Base-by-base conservation (phyloP, 2,329 filamentous ascomycete genomes). In the Arthrobotrys conoides region DNA sequence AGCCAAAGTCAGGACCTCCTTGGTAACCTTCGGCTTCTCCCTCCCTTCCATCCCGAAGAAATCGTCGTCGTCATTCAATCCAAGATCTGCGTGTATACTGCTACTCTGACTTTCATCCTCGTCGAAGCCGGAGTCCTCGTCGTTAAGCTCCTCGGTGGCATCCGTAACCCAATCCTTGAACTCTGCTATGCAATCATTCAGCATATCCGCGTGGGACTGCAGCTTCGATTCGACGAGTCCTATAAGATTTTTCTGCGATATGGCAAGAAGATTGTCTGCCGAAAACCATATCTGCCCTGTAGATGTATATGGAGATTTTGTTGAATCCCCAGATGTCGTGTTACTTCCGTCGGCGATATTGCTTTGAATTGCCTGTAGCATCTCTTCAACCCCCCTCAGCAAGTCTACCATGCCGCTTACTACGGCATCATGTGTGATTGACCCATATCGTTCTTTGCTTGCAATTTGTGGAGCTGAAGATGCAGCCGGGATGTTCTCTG, bases 371-470 rank as follows among this genome's bases (percentile, higher is more conserved):
- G 53, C 81, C 0, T 82, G 79, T 4, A 85, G 82, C 38, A 83
- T 84, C 12, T 69, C 80, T 33, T 83, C 83, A 69, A 86, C 86
- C 76, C 84, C 83, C 6, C 77, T 78, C 68, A 88, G 67, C 2
- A 88, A 79, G 24, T 76, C 71, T 5, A 76, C 55, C 18, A 72
- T 51, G 14, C 75, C 75, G 9, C 64, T 72, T 20, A 68, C 68
- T 9, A 78, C 75, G 33, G 75, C 75, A 12, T 49, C 63, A 33
- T 78, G 75, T 8, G 55, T 72, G 44, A 72, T 72, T 10, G 68
- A 68, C 5, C 75, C 68, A 69, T 78, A 78, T 10, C 75, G 68
- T 36, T 71, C 68, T 57, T 64, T 61, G 27, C 63, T 72, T 22
- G 75, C 75, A 44, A 78, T 78, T 8, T 72, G 66, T 4, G 75